Conservation (phyloP, 768 basidiomycete species). For the Serendipita vermifera region DNA sequence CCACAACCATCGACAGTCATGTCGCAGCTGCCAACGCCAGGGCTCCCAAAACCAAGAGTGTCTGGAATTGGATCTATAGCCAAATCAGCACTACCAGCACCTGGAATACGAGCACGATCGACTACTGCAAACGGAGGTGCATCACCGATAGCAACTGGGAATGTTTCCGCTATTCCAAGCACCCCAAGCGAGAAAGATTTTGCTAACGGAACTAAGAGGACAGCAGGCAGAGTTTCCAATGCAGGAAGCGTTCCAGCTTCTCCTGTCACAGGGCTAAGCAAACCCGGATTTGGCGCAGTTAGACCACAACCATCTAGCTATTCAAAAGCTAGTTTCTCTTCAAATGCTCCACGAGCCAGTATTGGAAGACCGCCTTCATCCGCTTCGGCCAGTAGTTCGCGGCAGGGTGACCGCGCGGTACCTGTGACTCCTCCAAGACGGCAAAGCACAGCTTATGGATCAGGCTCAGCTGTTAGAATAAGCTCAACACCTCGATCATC, state of each 20-base stretch:
- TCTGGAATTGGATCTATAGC: constrained; percentile 3
- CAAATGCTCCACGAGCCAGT: constrained; percentile 9
- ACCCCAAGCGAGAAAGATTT: not conserved
- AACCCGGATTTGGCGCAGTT: not conserved
- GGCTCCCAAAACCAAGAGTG: not conserved
- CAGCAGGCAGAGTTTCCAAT: not conserved
- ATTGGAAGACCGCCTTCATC: constrained; percentile 9
- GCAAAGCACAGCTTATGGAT: not conserved
- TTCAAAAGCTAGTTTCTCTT: not conserved
- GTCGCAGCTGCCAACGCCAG: constrained; percentile 8
- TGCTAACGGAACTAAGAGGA: not conserved
- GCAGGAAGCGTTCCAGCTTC: not conserved
- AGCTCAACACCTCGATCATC: not conserved
- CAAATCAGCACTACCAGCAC: not conserved
- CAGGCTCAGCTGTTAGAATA: constrained; percentile 3
- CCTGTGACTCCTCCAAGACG: constrained; percentile 6
- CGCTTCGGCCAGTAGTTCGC: constrained; percentile 10
- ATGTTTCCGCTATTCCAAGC: not conserved
- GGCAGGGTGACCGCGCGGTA: not conserved
- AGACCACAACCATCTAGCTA: not conserved
- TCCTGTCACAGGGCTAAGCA: not conserved
- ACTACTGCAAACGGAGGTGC: not conserved
- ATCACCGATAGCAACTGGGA: not conserved
- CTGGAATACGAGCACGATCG: not conserved
- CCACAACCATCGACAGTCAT: not conserved